Conservation (phyloP, 2,329 filamentous ascomycete species). For the Trichoderma arundinaceum region DNA sequence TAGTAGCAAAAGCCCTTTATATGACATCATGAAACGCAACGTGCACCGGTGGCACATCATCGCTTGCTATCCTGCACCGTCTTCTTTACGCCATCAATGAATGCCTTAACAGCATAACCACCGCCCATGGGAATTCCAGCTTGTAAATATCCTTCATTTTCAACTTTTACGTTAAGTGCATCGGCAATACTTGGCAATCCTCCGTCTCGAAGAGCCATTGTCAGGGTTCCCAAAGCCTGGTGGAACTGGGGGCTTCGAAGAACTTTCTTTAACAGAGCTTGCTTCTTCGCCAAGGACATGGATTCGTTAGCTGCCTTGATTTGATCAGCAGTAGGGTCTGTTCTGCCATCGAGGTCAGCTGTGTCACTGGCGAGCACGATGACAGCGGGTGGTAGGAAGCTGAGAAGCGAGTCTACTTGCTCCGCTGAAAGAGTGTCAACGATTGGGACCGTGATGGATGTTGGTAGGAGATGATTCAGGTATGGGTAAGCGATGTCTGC, state of each 20-base stretch:
- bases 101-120: conserved; percentile 86
- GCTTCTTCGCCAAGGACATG: conserved; percentile 78
- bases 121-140: conserved; percentile 85
- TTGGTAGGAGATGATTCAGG: conserved; percentile 82
- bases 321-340: conserved; percentile 71
- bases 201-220: conserved; percentile 85
- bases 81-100: conserved; percentile 86
- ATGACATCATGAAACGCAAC: conserved; percentile 3
- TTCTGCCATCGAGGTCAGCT: conserved; percentile 59
- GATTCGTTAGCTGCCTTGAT: conserved; percentile 76
- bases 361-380: conserved; percentile 74
- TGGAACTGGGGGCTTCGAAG: conserved; percentile 88
- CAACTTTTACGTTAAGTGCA: conserved; percentile 78
- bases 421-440: conserved; percentile 69
- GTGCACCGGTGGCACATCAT: background rate
- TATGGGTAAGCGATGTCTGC: conserved; percentile 74
- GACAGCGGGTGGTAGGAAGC: conserved; percentile 77
- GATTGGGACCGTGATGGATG: conserved; percentile 77
- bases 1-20: background rate
- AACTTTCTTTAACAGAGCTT: conserved; percentile 77
- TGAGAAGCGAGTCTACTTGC: conserved; percentile 75
- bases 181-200: conserved; percentile 89
- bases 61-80: conserved; percentile 66
- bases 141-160: conserved; percentile 81
- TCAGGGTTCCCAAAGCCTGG: conserved; percentile 84